Percentiles rank a stretch among this genome's conserved stretches.
Conservation (phyloP, 2,329 filamentous ascomycete genomes). For the Pseudopithomyces chartarum region DNA sequence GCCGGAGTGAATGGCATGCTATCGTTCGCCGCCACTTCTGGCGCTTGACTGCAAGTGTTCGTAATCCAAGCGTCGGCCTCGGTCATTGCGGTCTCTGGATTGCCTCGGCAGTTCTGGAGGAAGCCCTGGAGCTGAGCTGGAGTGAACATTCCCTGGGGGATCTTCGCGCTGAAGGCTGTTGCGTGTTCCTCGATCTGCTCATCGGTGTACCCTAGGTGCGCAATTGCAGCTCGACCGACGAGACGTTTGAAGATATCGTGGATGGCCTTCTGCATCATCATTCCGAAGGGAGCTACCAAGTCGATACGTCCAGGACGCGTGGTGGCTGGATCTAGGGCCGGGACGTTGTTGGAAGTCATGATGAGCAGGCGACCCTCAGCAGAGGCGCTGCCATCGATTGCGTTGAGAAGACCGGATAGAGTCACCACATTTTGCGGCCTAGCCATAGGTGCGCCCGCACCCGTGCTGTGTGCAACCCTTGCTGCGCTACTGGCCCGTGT, state of each 20-base stretch:
- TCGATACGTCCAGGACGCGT: slow-evolving; percentile 28
- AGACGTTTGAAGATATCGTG: slow-evolving; percentile 37
- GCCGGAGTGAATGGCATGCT: neutral
- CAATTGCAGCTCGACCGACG: slow-evolving; percentile 30
- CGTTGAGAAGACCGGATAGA: slow-evolving; percentile 28
- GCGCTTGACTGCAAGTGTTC: slow-evolving; percentile 15
- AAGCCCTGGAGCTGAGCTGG: slow-evolving; percentile 41
- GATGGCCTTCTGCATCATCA: slow-evolving; percentile 25
- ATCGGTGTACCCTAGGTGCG: slow-evolving; percentile 20
- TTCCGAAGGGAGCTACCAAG: slow-evolving; percentile 15
- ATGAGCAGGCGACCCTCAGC: slow-evolving; percentile 27
- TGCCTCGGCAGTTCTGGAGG: slow-evolving; percentile 32
- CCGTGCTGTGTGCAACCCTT: too few species aligned
- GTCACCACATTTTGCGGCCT: slow-evolving; percentile 10
- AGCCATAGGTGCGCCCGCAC: too few species aligned
- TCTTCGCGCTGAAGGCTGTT: slow-evolving; percentile 26
- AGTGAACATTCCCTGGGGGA: slow-evolving; percentile 35
- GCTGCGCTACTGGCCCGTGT: neutral
- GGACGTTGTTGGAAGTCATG: slow-evolving; percentile 29
- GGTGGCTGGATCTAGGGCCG: slow-evolving; percentile 24
- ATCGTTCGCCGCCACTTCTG: neutral
- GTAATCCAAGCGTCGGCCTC: slow-evolving; percentile 28
- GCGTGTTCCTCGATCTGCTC: slow-evolving; percentile 30
- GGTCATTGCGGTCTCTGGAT: slow-evolving; percentile 24
- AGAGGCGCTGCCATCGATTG: slow-evolving; percentile 25